A percentile compares a stretch with the other conserved stretches of the same genome.
These are phyloP conservation scores for Pythium sp. DNA, from an alignment of 352 stramenopile species.

Conservation along the genomic window DNA sequence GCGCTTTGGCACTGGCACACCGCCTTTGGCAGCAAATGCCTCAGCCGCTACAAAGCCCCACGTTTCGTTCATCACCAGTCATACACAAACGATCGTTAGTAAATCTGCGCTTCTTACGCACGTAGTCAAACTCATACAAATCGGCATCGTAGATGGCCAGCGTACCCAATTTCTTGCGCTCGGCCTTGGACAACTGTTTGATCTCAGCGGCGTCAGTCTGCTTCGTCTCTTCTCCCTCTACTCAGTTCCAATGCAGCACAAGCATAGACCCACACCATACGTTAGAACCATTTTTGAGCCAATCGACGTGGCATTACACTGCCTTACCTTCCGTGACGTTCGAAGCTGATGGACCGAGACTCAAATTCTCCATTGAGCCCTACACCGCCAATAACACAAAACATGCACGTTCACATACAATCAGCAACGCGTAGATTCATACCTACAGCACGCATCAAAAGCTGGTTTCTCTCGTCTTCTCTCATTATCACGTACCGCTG, in stretches of 20 bases:
- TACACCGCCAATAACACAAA: slow-evolving; percentile 1
- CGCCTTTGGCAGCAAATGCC: slow-evolving; percentile 47
- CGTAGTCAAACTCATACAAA: neutral
- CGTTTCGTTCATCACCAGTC: neutral
- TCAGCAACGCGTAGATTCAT: neutral
- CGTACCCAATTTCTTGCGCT: slow-evolving; percentile 59
- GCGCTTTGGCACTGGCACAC: slow-evolving; percentile 36
- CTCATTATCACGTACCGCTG: slow-evolving; percentile 6
- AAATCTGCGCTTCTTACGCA: too few species aligned
- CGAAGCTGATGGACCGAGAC: slow-evolving; percentile 32
- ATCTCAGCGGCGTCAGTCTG: slow-evolving; percentile 13
- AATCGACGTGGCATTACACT: neutral
- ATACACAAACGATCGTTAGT: neutral
- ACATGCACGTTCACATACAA: neutral
- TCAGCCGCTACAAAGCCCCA: slow-evolving; percentile 30
- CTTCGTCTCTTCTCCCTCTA: neutral
- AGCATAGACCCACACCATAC: neutral
- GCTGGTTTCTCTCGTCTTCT: neutral
- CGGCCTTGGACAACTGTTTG: slow-evolving; percentile 58
- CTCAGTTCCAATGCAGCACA: neutral
- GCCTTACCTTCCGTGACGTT: neutral
- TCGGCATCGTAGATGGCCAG: neutral
- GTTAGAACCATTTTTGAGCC: neutral
- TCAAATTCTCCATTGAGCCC: slow-evolving; percentile 50
- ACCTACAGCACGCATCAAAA: neutral